Evolutionary conservation across 805 yeast genomes (phyloP).

Genomic region (Wickerhamiella qilinensis): DNA sequence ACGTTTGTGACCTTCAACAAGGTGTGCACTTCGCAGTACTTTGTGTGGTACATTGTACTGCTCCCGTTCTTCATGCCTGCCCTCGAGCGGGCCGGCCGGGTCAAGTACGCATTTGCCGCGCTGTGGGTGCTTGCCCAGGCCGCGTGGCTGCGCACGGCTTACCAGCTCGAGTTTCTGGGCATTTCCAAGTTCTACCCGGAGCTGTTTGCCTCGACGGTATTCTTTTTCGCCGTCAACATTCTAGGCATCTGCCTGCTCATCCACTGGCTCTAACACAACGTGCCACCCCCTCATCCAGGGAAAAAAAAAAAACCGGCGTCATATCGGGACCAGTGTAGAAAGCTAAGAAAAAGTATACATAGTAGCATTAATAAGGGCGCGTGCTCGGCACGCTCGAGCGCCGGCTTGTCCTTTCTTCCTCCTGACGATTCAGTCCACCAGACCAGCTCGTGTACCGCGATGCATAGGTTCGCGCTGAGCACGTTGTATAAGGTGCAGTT

Average conservation of each 20-base stretch:
- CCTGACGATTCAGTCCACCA: no score
- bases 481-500: no score
- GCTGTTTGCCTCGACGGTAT: slow-evolving; percentile 36
- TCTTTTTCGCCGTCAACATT: slow-evolving; percentile 47
- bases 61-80: slow-evolving; percentile 54
- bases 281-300: no score
- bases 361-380: no score
- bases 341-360: no score
- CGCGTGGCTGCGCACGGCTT: slow-evolving; percentile 66
- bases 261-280: slow-evolving; percentile 25
- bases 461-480: no score
- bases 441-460: no score
- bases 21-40: slow-evolving; percentile 88
- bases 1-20: slow-evolving; percentile 66
- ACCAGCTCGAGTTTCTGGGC: slow-evolving; percentile 67
- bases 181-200: slow-evolving; percentile 43
- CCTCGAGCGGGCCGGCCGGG: slow-evolving; percentile 23
- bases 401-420: no score
- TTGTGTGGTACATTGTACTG: slow-evolving; percentile 82
- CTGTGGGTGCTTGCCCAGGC: slow-evolving; percentile 64
- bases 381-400: no score
- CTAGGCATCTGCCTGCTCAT: slow-evolving; percentile 44
- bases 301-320: no score
- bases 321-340: no score
- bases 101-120: slow-evolving; percentile 18